Evolutionary conservation across 176 grass and related monocot genomes (phyloP), one percentile per base, ranked within the genome.

Genomic region (Chrysopogon serrulatus): DNA sequence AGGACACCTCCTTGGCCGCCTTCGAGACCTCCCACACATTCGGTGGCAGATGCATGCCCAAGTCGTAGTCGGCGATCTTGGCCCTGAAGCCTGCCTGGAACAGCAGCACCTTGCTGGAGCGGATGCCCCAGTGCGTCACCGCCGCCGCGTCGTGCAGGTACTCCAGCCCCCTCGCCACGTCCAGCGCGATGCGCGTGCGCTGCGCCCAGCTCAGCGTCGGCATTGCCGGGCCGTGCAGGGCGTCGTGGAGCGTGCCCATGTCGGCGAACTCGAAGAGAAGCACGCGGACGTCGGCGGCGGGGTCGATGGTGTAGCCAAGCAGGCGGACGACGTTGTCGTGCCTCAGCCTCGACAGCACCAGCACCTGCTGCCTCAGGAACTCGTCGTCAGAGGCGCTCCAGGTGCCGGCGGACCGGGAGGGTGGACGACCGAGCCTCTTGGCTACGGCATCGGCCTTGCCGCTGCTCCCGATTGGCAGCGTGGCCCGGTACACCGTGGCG

Each of bases 21-120:
- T n/a, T n/a, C n/a, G n/a, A n/a, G n/a, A n/a, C n/a, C n/a, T n/a
- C n/a, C n/a, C n/a, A n/a, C n/a, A n/a, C 82, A 63, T 81, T 82
- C 86, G 13, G 76, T 43, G 7, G 86, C 81, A 40, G 66, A 67
- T 92, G 86, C 61, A 65, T 79, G 65, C 77, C 83, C 28, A 92
- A 30, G 87, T 89, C 88, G 74, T 78, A 89, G 74, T 89, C 86
- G 5, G 74, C 87, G 40, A 92, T 86, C 80, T 92, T 92, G 15
- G 90, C 90, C 43, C 54, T 82, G 53, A 73, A 63, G 56, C 63
- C 90, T 4, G n/a, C n/a, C n/a, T 68, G 39, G 81, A 92, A 92
- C 35, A 92, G 51, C 64, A 92, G 90, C 76, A 92, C 80, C 45
- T 89, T 92, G 39, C 65, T 84, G 18, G 90, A 89, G 2, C 90